Conservation (phyloP, 805 yeast species). For the Schizosaccharomyces cryophilus region DNA sequence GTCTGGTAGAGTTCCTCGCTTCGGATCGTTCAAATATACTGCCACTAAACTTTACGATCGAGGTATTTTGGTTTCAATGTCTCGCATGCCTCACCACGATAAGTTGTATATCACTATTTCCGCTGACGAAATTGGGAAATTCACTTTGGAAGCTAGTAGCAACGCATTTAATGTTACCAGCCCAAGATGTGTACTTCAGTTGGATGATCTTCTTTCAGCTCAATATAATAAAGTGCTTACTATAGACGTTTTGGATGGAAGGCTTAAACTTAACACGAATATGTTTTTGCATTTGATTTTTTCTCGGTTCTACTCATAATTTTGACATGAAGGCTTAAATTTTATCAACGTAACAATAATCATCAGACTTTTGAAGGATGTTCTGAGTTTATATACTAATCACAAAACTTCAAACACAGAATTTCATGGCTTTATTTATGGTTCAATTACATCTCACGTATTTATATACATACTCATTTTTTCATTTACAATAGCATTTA, state of each 20-base stretch:
- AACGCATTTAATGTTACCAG: conserved; percentile 36
- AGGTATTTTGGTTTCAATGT: conserved; percentile 36
- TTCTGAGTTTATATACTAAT: no score
- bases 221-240: conserved; percentile 21
- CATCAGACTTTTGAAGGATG: no score
- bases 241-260: background rate
- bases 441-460: no score
- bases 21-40: conserved; percentile 56
- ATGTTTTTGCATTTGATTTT: background rate
- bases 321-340: background rate
- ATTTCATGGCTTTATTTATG: no score
- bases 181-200: conserved; percentile 26
- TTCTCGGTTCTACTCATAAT: background rate
- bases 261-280: background rate
- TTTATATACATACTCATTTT: no score
- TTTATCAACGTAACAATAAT: no score
- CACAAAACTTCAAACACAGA: no score
- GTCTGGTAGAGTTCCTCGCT: conserved; percentile 32
- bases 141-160: conserved; percentile 49
- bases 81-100: conserved; percentile 31
- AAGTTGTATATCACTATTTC: conserved; percentile 52
- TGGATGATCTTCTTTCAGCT: conserved; percentile 45
- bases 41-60: conserved; percentile 53
- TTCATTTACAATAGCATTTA: no score
- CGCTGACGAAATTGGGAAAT: conserved; percentile 48